Percentiles rank a stretch among this genome's conserved stretches.
phyloP scores from a whole-genome alignment of 2,329 filamentous ascomycete genomes.

The Ascochyta koolunga region DNA sequence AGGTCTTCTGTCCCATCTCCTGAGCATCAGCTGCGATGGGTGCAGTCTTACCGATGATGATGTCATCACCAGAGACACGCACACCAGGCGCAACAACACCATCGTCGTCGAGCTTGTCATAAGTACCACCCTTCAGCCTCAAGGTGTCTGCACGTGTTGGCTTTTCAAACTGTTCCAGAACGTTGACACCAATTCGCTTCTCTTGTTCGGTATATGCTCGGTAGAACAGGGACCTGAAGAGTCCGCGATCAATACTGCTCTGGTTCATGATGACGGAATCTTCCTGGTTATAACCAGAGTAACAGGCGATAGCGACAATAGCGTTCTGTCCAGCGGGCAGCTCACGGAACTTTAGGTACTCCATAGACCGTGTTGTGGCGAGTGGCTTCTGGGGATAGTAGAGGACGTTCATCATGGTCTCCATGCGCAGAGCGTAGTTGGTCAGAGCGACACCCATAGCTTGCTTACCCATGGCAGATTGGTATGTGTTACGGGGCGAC shows the following conservation, averaged over 20 bases:
- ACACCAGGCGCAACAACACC: conserved; percentile 93
- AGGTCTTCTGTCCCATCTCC: conserved; percentile 90
- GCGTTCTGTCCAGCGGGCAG: conserved; percentile 96
- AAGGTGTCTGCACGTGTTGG: conserved; percentile 87
- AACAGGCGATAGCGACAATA: conserved; percentile 96
- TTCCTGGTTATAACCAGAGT: conserved; percentile 99
- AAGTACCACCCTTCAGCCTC: conserved; percentile 90
- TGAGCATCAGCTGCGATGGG: conserved; percentile 92
- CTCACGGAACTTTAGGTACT: conserved; percentile 97
- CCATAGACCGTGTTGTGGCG: conserved; percentile 96
- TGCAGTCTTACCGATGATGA: conserved; percentile 98
- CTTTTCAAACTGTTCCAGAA: conserved; percentile 95
- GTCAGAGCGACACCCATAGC: conserved; percentile 99
- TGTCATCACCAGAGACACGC: conserved; percentile 94
- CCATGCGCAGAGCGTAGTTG: conserved; percentile 96
- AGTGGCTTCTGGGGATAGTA: conserved; percentile 99
- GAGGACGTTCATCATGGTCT: conserved; percentile 98
- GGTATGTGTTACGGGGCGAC: conserved; percentile 98
- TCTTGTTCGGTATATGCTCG: conserved; percentile 96
- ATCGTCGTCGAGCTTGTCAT: conserved; percentile 97
- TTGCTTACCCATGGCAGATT: conserved; percentile 99
- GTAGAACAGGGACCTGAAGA: conserved; percentile 98
- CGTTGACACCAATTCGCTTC: conserved; percentile 92
- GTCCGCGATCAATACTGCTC: conserved; percentile 94
- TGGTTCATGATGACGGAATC: conserved; percentile 99